phyloP scores from a whole-genome alignment of 495 filamentous ascomycete species.

The Peziza echinospora region DNA sequence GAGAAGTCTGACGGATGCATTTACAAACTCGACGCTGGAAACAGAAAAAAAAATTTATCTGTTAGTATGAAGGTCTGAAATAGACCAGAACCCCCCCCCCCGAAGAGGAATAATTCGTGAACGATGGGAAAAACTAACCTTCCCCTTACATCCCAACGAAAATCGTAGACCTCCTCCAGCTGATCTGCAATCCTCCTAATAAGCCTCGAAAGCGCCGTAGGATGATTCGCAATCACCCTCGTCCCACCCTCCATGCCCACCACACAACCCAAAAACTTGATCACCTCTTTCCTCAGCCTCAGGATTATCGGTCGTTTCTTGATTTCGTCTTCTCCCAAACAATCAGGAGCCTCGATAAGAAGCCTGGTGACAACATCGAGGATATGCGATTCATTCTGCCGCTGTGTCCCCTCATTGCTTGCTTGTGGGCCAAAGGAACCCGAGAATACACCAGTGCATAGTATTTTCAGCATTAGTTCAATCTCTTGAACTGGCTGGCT shows the following conservation, averaged over 20 bases:
- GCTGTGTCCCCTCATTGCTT: slow-evolving; percentile 29
- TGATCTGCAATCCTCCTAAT: slow-evolving; percentile 42
- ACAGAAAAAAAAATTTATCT: too few species aligned
- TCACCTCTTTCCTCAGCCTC: slow-evolving; percentile 33
- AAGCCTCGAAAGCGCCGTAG: slow-evolving; percentile 33
- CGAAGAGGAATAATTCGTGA: too few species aligned
- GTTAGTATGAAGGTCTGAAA: too few species aligned
- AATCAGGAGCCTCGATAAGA: slow-evolving; percentile 33
- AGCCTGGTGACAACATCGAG: slow-evolving; percentile 39
- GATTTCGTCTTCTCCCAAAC: slow-evolving; percentile 26
- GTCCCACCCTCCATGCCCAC: slow-evolving; percentile 29
- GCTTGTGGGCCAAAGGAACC: slow-evolving; percentile 40
- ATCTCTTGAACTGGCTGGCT: slow-evolving; percentile 36
- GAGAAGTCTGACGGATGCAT: slow-evolving; percentile 38
- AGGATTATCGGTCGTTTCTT: slow-evolving; percentile 30
- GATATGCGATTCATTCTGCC: slow-evolving; percentile 33
- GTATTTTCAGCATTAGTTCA: slow-evolving; percentile 32
- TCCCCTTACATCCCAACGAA: slow-evolving; percentile 9
- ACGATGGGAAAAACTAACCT: background rate
- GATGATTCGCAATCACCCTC: slow-evolving; percentile 31
- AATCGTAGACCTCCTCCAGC: slow-evolving; percentile 38
- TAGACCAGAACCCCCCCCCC: too few species aligned
- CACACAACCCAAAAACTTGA: slow-evolving; percentile 33
- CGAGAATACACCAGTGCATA: slow-evolving; percentile 36
- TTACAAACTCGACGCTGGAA: slow-evolving; percentile 29